Evolutionary conservation across 2,329 filamentous ascomycete species (phyloP).

Genomic region (Nothomitra cinnamomea): DNA sequence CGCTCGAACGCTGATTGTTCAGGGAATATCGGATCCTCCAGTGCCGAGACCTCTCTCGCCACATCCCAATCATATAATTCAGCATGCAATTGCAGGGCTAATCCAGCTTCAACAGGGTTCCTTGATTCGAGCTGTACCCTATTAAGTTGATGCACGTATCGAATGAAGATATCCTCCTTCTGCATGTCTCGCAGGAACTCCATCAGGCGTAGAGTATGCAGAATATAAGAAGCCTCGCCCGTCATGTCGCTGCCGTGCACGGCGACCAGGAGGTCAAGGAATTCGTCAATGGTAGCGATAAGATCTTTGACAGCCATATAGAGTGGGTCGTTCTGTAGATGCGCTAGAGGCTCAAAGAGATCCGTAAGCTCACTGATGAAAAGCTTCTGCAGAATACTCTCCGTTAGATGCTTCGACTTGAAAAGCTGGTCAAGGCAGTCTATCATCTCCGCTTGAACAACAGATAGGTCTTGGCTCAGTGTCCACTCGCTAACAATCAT

Average conservation of each 20-base stretch:
- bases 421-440: constrained; percentile 82
- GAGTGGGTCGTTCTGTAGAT: constrained; percentile 52
- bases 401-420: constrained; percentile 73
- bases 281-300: constrained; percentile 71
- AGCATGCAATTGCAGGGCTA: constrained; percentile 78
- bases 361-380: constrained; percentile 76
- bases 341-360: constrained; percentile 56
- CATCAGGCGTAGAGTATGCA: constrained; percentile 83
- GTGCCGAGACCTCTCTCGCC: constrained; percentile 42
- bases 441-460: constrained; percentile 92
- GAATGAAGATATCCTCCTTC: constrained; percentile 90
- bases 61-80: constrained; percentile 89
- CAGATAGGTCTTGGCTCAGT: constrained; percentile 74
- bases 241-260: constrained; percentile 62
- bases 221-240: constrained; percentile 64
- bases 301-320: constrained; percentile 62
- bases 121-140: constrained; percentile 56
- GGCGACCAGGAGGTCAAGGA: constrained; percentile 77
- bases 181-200: constrained; percentile 94
- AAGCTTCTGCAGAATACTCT: constrained; percentile 79
- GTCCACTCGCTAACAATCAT: constrained; percentile 99
- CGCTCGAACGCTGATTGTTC: constrained; percentile 79
- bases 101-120: constrained; percentile 73
- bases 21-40: constrained; percentile 61
- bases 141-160: constrained; percentile 86